These are phyloP conservation scores for Cystobasidium sp. DNA, from an alignment of 1,284 basidiomycete species.

Conservation along the genomic window DNA sequence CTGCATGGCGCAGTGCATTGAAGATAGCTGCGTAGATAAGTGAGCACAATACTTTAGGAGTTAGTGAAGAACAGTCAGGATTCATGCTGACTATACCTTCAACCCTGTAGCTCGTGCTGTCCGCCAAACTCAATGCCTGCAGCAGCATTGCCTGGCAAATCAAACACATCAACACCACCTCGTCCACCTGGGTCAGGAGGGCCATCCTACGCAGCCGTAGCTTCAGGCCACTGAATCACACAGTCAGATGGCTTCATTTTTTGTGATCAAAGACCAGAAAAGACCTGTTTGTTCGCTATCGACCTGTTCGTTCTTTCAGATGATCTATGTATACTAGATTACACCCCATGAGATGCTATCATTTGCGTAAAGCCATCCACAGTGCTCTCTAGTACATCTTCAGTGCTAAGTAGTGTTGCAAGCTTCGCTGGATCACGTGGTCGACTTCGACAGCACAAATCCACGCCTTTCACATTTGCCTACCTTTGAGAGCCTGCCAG, in stretches of 20 bases:
- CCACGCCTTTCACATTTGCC: too few species aligned
- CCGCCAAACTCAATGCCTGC: slow-evolving; percentile 15
- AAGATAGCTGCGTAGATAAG: slow-evolving; percentile 47
- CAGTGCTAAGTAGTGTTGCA: too few species aligned
- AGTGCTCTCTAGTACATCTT: too few species aligned
- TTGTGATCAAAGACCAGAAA: too few species aligned
- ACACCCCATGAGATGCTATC: too few species aligned
- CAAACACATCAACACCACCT: neutral
- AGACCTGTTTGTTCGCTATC: neutral
- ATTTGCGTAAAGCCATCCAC: too few species aligned
- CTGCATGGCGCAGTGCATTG: slow-evolving; percentile 50
- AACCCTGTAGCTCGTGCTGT: slow-evolving; percentile 11
- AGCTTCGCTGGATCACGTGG: too few species aligned
- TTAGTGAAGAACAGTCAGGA: neutral
- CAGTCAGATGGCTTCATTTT: too few species aligned
- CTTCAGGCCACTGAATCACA: neutral
- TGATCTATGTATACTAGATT: neutral
- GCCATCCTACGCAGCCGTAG: slow-evolving; percentile 21
- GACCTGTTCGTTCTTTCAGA: neutral
- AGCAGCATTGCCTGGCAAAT: neutral
- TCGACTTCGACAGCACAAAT: too few species aligned
- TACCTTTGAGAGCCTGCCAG: too few species aligned
- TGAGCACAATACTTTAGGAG: neutral
- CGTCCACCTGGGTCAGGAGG: neutral
- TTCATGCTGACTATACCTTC: neutral